Percentiles rank a stretch among this genome's conserved stretches.
Conservation (phyloP, 352 stramenopile species). For the Phytophthora capsici region DNA sequence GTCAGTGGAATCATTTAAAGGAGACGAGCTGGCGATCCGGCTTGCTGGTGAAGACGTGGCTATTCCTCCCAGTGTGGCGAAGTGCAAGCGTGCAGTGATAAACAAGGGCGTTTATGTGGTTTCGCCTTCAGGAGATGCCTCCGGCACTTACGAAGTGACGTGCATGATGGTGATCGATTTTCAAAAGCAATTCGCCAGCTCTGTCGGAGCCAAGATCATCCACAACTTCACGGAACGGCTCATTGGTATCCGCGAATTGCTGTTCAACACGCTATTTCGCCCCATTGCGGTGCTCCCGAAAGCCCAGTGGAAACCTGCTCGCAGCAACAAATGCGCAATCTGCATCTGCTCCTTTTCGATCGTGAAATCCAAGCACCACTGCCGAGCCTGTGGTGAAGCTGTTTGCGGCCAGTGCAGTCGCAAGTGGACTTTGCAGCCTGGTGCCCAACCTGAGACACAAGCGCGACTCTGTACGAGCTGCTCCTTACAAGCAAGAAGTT, state of each 20-base stretch:
- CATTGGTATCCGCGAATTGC: slow-evolving; percentile 80
- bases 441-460: slow-evolving; percentile 60
- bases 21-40: slow-evolving; percentile 75
- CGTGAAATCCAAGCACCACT: slow-evolving; percentile 81
- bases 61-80: slow-evolving; percentile 81
- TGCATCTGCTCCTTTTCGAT: slow-evolving; percentile 77
- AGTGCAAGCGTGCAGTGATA: slow-evolving; percentile 86
- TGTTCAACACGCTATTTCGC: slow-evolving; percentile 87
- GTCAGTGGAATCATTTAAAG: slow-evolving; percentile 84
- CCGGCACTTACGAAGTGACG: slow-evolving; percentile 75
- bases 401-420: slow-evolving; percentile 86
- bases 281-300: slow-evolving; percentile 67
- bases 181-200: slow-evolving; percentile 75
- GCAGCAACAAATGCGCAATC: slow-evolving; percentile 66
- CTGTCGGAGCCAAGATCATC: slow-evolving; percentile 71
- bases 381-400: slow-evolving; percentile 79
- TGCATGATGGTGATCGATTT: slow-evolving; percentile 90
- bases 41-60: slow-evolving; percentile 66
- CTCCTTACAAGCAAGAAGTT: slow-evolving; percentile 75
- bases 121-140: slow-evolving; percentile 37
- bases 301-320: slow-evolving; percentile 66
- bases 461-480: slow-evolving; percentile 83
- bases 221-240: slow-evolving; percentile 81
- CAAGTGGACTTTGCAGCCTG: slow-evolving; percentile 82
- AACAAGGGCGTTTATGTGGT: slow-evolving; percentile 85